Evolutionary conservation across 2,329 filamentous ascomycete genomes (phyloP), one percentile per base, ranked within the genome.

Genomic region (Penicillium palitans): DNA sequence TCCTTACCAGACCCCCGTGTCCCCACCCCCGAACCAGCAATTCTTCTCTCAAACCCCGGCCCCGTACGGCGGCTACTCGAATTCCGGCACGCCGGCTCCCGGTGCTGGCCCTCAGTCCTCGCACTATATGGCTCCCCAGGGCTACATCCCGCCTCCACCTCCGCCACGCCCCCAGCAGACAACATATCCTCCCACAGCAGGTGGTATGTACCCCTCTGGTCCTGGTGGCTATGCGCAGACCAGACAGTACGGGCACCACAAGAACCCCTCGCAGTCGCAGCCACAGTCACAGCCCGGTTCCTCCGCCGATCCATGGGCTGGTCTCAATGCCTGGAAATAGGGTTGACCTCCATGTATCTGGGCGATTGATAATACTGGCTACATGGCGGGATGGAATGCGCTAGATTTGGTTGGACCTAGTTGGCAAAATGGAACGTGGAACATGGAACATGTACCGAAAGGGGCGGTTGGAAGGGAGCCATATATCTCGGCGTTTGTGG

Each of bases 291-390:
- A 70, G 50, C 71, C 72, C 50, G 66, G 72, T 33, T 68, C 67
- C 44, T 61, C 69, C 13, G 67, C 69, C 61, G 87, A 91, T 79
- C 88, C 87, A 8, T 91, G 87, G 87, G 87, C 87, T 17, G 88
- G 87, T 5, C 72, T 91, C 65, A 88, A 83, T 76, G 84, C 83
- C 46, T 90, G 87, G 87, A 89, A 88, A 72, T 89, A 62, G 71
- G 56, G 48, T 33, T 19, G 31, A 17, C 7, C 17, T 35, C 12
- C 29, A 10, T 4, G 21, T 19, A 35, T 19, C 15, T 15, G 39
- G n/a, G 27, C 15, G 17, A 19, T 21, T 31, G 27, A 29, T 24
- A 13, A 24, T 35, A 53, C 6, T 49, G 17, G 13, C 31, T 39
- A n/a, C 9, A 45, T 15, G 19, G 12, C 3, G n/a, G 17, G 7